phyloP scores from a whole-genome alignment of 2,329 filamentous ascomycete species.

The Zymoseptoria pseudotritici region DNA sequence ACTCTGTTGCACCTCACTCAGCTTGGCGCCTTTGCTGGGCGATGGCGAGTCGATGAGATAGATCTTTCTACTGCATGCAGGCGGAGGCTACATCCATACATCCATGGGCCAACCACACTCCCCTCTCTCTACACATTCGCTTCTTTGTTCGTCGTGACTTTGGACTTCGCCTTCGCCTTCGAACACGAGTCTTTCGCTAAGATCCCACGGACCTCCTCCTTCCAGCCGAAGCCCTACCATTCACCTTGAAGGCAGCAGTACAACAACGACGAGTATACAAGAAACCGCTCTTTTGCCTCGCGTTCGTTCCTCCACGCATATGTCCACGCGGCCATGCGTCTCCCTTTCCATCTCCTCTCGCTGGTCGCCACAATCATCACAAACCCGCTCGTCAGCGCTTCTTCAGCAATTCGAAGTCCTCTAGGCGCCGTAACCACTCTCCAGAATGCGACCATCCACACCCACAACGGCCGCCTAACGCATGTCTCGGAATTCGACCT shows the following conservation, averaged over 20 bases:
- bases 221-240: too few relatives aligned
- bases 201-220: too few relatives aligned
- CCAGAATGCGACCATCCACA: conserved; percentile 68
- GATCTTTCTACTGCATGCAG: neutral
- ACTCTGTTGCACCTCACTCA: neutral
- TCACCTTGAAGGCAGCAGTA: neutral
- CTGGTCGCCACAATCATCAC: conserved; percentile 16
- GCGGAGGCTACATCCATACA: too few relatives aligned
- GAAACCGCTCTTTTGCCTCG: neutral
- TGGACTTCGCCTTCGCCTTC: too few relatives aligned
- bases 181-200: neutral
- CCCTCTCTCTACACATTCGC: neutral
- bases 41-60: neutral
- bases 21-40: neutral
- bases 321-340: conserved; percentile 13
- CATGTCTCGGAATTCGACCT: conserved; percentile 79
- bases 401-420: conserved; percentile 66
- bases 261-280: neutral
- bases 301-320: neutral
- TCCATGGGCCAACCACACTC: too few relatives aligned
- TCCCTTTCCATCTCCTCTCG: conserved; percentile 12
- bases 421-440: conserved; percentile 66
- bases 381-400: conserved; percentile 19
- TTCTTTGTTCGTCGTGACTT: neutral
- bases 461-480: conserved; percentile 70